A percentile compares a stretch with the other conserved stretches of the same genome.
phyloP scores from a whole-genome alignment of 345 rosid species.

The Anastatica hierochuntica region DNA sequence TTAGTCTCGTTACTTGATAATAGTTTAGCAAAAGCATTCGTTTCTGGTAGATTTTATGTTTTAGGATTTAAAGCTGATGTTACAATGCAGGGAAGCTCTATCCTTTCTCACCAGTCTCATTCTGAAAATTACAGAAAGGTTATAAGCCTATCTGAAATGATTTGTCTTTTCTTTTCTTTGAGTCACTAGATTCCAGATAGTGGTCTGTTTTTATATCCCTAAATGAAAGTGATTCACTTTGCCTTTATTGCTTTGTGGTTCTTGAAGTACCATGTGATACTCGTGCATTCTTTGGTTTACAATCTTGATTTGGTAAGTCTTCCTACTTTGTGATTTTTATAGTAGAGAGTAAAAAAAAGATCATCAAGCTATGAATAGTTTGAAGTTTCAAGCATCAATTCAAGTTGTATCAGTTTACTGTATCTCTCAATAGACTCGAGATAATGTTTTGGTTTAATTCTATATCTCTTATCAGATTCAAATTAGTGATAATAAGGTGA shows the following conservation, averaged over 20 bases:
- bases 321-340: constrained; percentile 2
- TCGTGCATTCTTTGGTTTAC: constrained; percentile 10
- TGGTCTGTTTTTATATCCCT: constrained; percentile 10
- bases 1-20: constrained; percentile 1
- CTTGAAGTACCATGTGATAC: constrained; percentile 20
- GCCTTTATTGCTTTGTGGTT: constrained; percentile 17
- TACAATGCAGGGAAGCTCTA: constrained; percentile 15
- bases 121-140: constrained; percentile 19
- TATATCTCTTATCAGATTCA: not conserved
- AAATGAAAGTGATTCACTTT: constrained; percentile 17
- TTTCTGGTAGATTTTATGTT: not conserved
- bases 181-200: constrained; percentile 26
- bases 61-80: constrained; percentile 5
- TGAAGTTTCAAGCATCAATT: not conserved
- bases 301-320: constrained; percentile 15
- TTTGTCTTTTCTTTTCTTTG: constrained; percentile 11
- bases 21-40: not conserved
- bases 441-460: not conserved
- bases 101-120: constrained; percentile 12
- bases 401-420: no score
- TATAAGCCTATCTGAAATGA: constrained; percentile 15
- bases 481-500: not conserved
- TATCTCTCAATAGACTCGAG: constrained; percentile 1
- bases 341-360: no score
- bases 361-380: no score